Evolutionary conservation across 495 filamentous ascomycete genomes (phyloP).

Genomic region (Parathielavia appendiculata): DNA sequence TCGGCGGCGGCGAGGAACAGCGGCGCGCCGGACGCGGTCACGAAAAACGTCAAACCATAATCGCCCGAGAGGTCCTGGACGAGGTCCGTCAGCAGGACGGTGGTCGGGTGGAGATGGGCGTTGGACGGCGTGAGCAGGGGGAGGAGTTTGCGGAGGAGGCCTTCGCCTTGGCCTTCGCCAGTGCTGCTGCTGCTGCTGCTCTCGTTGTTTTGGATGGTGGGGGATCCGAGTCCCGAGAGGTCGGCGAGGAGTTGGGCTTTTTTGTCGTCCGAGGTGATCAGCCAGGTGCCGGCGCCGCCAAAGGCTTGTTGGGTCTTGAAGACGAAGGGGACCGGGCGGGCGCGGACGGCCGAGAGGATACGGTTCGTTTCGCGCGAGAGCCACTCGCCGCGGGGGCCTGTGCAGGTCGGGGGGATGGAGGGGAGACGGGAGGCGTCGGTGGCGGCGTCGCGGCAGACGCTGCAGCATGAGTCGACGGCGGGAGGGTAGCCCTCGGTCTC

Average conservation of each 20-base stretch:
- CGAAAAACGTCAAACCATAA: conserved; percentile 33
- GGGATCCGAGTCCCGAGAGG: conserved; percentile 10
- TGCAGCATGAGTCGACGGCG: conserved; percentile 17
- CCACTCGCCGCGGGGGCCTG: conserved; percentile 24
- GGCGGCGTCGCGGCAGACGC: conserved; percentile 10
- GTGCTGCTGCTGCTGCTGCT: neutral
- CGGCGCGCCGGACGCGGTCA: conserved; percentile 14
- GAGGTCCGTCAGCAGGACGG: conserved; percentile 27
- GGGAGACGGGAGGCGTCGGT: neutral
- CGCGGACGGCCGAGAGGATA: conserved; percentile 17
- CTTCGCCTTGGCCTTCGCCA: neutral
- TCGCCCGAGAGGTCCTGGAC: conserved; percentile 24
- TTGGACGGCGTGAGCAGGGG: conserved; percentile 27
- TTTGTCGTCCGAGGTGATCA: conserved; percentile 20
- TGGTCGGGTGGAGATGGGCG: conserved; percentile 23
- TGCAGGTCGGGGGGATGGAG: conserved; percentile 23
- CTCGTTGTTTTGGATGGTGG: neutral
- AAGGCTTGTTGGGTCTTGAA: conserved; percentile 36
- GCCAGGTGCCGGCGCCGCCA: conserved; percentile 35
- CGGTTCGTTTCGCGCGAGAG: conserved; percentile 19
- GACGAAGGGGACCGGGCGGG: conserved; percentile 29
- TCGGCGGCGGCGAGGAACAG: conserved; percentile 31
- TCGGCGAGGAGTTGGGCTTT: conserved; percentile 21
- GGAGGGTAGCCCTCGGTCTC: conserved; percentile 6
- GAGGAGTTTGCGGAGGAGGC: conserved; percentile 25